A percentile compares a stretch with the other conserved stretches of the same genome.
phyloP scores from a whole-genome alignment of 2,329 filamentous ascomycete genomes.

The Myriosclerotinia scirpicola region DNA sequence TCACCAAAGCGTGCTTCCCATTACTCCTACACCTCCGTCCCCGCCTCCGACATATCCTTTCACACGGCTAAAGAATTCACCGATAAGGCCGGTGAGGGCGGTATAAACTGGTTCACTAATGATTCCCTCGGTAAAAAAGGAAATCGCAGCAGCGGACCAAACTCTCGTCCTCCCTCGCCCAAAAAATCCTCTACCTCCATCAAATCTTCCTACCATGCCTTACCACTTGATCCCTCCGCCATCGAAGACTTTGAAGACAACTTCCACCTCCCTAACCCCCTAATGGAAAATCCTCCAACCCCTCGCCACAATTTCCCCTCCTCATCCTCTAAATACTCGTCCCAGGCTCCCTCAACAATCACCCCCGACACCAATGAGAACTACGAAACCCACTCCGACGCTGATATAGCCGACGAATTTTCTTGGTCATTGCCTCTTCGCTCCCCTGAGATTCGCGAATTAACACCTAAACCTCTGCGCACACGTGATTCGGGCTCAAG shows the following conservation, averaged over 20 bases:
- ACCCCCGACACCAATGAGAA: conserved; percentile 44
- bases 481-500: conserved; percentile 16
- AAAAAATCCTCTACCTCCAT: conserved; percentile 27
- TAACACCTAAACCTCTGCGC: conserved; percentile 30
- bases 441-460: conserved; percentile 21
- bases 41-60: conserved; percentile 39
- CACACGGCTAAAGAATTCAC: conserved; percentile 17
- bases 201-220: conserved; percentile 30
- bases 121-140: conserved; percentile 37
- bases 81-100: not conserved
- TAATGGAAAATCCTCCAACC: conserved; percentile 52
- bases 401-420: conserved; percentile 48
- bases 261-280: conserved; percentile 49
- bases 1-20: conserved; percentile 48
- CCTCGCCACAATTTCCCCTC: conserved; percentile 35
- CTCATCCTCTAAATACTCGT: conserved; percentile 44
- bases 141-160: conserved; percentile 24
- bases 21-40: conserved; percentile 52
- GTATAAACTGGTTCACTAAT: conserved; percentile 35
- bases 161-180: conserved; percentile 36
- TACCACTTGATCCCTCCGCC: conserved; percentile 26
- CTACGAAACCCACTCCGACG: conserved; percentile 45
- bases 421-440: conserved; percentile 13
- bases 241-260: conserved; percentile 45
- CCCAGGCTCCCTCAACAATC: conserved; percentile 23